A percentile compares a stretch with the other conserved stretches of the same genome.
phyloP scores from a whole-genome alignment of 164 flowering plant species.

The Houttuynia cordata region DNA sequence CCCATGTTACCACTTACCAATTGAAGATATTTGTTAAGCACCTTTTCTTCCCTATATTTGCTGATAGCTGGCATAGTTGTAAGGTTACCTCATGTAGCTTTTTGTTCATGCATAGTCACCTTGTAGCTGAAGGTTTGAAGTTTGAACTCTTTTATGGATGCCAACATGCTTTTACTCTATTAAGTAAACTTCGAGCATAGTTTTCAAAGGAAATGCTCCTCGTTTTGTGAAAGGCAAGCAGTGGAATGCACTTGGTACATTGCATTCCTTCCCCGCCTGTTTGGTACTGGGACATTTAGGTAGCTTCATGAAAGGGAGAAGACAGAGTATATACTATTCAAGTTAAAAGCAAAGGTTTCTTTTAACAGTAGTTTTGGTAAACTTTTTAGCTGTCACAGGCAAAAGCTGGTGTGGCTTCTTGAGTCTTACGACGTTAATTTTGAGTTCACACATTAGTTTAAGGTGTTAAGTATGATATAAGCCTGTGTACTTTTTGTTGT shows the following conservation, averaged over 20 bases:
- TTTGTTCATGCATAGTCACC: too few relatives aligned
- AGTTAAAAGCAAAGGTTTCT: not conserved
- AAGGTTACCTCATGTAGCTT: too few relatives aligned
- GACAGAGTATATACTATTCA: not conserved
- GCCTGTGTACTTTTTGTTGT: not conserved
- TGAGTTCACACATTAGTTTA: not conserved
- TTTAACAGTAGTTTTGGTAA: not conserved
- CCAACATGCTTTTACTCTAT: not conserved
- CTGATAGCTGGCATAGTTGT: too few relatives aligned
- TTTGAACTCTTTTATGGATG: too few relatives aligned
- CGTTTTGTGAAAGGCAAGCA: slow-evolving; percentile 2
- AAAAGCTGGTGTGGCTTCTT: not conserved
- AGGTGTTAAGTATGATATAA: not conserved
- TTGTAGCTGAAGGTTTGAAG: too few relatives aligned
- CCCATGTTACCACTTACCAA: too few relatives aligned
- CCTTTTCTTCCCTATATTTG: too few relatives aligned
- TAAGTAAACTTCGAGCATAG: not conserved
- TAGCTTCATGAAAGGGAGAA: slow-evolving; percentile 2
- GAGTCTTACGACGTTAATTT: not conserved
- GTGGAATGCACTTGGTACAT: too few relatives aligned
- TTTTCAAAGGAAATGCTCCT: not conserved
- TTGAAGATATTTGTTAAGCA: too few relatives aligned
- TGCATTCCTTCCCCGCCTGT: not conserved
- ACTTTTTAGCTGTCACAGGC: slow-evolving; percentile 4
- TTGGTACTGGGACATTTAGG: not conserved